Conservation (phyloP, 208 protist genomes). For the Trypanosoma cruzi region DNA sequence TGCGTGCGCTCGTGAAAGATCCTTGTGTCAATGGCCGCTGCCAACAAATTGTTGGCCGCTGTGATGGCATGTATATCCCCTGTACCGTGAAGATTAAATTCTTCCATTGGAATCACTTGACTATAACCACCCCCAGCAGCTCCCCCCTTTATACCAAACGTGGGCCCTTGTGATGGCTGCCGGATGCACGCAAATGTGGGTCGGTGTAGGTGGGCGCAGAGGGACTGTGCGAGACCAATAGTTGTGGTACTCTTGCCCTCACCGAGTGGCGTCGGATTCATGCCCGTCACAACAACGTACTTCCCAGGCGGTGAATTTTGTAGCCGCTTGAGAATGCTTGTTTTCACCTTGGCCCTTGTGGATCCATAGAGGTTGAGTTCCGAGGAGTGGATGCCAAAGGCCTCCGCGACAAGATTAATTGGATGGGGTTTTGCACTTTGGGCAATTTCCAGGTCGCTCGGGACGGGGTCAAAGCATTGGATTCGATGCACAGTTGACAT, state of each 20-base stretch:
- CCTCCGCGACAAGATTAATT: conserved; percentile 74
- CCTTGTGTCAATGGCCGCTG: conserved; percentile 97
- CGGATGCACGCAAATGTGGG: conserved; percentile 96
- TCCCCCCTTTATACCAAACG: conserved; percentile 96
- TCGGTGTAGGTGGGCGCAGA: conserved; percentile 95
- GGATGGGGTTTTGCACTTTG: conserved; percentile 77
- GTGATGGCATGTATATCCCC: conserved; percentile 99
- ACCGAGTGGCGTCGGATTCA: conserved; percentile 93
- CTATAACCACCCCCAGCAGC: conserved; percentile 98
- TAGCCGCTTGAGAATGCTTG: conserved; percentile 90
- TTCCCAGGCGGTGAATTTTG: conserved; percentile 79
- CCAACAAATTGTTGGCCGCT: conserved; percentile 97
- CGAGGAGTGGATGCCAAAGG: conserved; percentile 80
- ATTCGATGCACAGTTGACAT: conserved; percentile 51
- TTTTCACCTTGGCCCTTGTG: conserved; percentile 90
- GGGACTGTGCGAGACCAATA: conserved; percentile 96
- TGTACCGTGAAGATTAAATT: conserved; percentile 99
- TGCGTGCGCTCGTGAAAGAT: conserved; percentile 97
- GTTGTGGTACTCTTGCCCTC: conserved; percentile 99
- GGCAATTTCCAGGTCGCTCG: conserved; percentile 96
- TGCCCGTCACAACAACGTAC: conserved; percentile 97
- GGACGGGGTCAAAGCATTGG: conserved; percentile 75
- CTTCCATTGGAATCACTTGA: conserved; percentile 97
- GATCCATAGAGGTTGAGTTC: conserved; percentile 95
- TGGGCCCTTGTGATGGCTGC: conserved; percentile 98